phyloP scores from a whole-genome alignment of 2,329 filamentous ascomycete genomes.

The Fusarium multiceps region DNA sequence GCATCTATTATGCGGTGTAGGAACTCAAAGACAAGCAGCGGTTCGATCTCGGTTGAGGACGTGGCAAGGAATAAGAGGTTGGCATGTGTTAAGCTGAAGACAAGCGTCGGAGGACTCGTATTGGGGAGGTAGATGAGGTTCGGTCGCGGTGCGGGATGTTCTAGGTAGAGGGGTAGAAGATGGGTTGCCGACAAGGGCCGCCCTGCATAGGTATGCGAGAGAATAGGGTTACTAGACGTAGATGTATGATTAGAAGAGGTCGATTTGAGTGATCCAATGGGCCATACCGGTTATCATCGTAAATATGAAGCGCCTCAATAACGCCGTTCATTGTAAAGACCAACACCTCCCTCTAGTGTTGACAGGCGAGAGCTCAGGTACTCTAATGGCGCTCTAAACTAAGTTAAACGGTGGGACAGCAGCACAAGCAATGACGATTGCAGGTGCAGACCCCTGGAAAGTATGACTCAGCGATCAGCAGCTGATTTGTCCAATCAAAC shows the following conservation, averaged over 20 bases:
- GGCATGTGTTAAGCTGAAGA: constrained; percentile 89
- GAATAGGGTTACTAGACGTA: constrained; percentile 75
- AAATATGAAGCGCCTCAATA: constrained; percentile 96
- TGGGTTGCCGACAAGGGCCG: constrained; percentile 80
- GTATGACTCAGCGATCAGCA: constrained; percentile 45
- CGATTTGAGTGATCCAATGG: neutral
- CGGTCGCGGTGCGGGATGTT: constrained; percentile 82
- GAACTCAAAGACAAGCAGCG: constrained; percentile 91
- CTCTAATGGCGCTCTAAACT: neutral
- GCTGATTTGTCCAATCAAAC: constrained; percentile 40
- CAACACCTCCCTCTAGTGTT: constrained; percentile 45
- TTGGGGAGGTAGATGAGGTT: constrained; percentile 87
- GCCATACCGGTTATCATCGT: constrained; percentile 88
- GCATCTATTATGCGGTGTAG: constrained; percentile 92
- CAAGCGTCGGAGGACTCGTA: constrained; percentile 84
- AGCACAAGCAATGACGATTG: constrained; percentile 48
- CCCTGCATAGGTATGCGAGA: constrained; percentile 89
- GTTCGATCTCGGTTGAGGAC: constrained; percentile 86
- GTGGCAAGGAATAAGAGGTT: constrained; percentile 88
- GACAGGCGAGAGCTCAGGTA: constrained; percentile 16
- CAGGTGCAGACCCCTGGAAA: neutral
- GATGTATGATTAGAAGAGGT: constrained; percentile 38
- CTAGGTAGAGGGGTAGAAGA: constrained; percentile 87
- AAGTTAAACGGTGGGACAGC: constrained; percentile 13
- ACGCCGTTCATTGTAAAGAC: constrained; percentile 78